Percentiles rank a stretch among this genome's conserved stretches.
Evolutionary conservation across 2,329 filamentous ascomycete genomes (phyloP).

Genomic region (Verticillium nonalfalfae): DNA sequence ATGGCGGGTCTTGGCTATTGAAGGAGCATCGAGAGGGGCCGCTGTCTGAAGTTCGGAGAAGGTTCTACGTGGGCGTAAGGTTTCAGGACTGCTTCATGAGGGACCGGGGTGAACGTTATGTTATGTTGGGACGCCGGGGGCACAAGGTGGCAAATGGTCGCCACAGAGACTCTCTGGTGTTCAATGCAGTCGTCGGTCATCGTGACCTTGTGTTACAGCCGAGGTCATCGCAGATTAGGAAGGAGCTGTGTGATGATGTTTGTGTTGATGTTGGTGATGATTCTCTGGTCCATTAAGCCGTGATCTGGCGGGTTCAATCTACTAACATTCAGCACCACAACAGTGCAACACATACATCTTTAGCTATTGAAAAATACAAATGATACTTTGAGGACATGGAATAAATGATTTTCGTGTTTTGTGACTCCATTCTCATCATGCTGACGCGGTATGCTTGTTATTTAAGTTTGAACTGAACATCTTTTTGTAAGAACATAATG

Average conservation of each 20-base stretch:
- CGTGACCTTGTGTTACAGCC: background rate
- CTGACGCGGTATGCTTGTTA: too few species aligned
- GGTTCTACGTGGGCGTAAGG: constrained; percentile 12
- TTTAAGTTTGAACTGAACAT: too few species aligned
- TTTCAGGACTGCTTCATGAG: constrained; percentile 37
- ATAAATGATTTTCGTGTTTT: too few species aligned
- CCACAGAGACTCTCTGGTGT: background rate
- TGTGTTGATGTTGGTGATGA: background rate
- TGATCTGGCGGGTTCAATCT: background rate
- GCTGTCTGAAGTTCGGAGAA: background rate
- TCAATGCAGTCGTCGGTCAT: background rate
- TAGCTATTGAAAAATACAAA: too few species aligned
- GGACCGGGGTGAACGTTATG: constrained; percentile 7
- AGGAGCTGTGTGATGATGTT: background rate
- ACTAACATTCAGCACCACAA: background rate
- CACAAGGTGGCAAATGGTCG: background rate
- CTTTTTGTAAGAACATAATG: too few species aligned
- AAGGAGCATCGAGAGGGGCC: background rate
- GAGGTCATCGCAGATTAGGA: background rate
- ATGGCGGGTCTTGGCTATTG: background rate
- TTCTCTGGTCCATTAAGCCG: background rate
- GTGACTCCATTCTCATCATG: too few species aligned
- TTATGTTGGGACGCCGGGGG: background rate
- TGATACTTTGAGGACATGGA: too few species aligned
- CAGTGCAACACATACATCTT: background rate